These are phyloP conservation scores for Acacia confusa DNA, from an alignment of 306 rosid species.

Conservation along the genomic window DNA sequence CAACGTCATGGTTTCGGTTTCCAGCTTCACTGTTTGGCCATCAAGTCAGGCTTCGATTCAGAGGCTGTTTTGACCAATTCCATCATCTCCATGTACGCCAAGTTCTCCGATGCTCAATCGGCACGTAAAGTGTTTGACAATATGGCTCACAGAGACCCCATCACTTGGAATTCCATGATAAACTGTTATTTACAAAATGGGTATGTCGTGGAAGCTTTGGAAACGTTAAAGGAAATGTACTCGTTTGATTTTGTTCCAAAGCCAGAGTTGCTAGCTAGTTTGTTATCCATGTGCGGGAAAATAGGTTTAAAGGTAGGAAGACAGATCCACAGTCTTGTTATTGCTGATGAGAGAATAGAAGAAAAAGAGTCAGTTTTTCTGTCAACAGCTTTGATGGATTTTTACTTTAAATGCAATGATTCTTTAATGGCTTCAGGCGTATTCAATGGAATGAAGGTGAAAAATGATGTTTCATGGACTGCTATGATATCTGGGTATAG, in stretches of 20 bases:
- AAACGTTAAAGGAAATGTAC: conserved; percentile 41
- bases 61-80: conserved; percentile 59
- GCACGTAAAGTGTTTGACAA: conserved; percentile 63
- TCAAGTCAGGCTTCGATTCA: conserved; percentile 41
- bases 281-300: conserved; percentile 52
- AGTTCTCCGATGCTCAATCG: conserved; percentile 26
- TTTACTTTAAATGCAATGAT: conserved; percentile 50
- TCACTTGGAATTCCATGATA: conserved; percentile 65
- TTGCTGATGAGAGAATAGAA: conserved; percentile 49
- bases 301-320: conserved; percentile 46
- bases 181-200: conserved; percentile 67
- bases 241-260: conserved; percentile 46
- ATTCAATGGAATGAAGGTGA: conserved; percentile 49
- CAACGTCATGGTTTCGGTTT: conserved; percentile 39
- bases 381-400: conserved; percentile 61
- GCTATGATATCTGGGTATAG: conserved; percentile 59
- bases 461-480: conserved; percentile 77
- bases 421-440: conserved; percentile 48
- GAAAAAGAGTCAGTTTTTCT: conserved; percentile 44
- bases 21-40: conserved; percentile 57
- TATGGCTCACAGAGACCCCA: conserved; percentile 52
- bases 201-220: conserved; percentile 37
- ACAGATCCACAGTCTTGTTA: conserved; percentile 51
- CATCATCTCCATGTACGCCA: conserved; percentile 59
- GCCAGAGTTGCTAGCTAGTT: conserved; percentile 55